These are phyloP conservation scores for Debaryomyces fabryi DNA, from an alignment of 1,139 yeast genomes.

Conservation along the genomic window DNA sequence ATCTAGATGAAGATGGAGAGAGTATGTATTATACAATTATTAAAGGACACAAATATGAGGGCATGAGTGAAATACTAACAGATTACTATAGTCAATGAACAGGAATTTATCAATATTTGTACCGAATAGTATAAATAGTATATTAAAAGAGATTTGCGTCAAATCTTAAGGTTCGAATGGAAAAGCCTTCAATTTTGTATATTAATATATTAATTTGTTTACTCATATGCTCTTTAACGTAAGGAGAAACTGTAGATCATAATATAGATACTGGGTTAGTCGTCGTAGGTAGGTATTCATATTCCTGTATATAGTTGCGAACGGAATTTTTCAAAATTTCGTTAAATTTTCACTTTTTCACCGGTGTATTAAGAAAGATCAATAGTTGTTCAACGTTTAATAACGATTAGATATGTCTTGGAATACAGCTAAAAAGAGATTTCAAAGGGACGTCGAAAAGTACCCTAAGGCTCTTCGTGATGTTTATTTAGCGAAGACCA, in stretches of 20 bases:
- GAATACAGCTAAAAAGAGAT: constrained; percentile 39
- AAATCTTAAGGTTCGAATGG: background rate
- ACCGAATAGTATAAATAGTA: constrained; percentile 49
- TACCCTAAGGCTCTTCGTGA: constrained; percentile 36
- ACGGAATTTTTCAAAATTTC: constrained; percentile 1
- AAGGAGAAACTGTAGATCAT: background rate
- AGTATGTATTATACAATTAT: constrained; percentile 40
- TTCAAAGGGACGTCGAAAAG: constrained; percentile 39
- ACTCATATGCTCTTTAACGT: background rate
- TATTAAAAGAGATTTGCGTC: background rate
- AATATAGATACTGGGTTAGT: background rate
- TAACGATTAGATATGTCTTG: constrained; percentile 35
- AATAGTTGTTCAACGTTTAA: constrained; percentile 6
- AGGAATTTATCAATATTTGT: constrained; percentile 90
- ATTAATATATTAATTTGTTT: constrained; percentile 5
- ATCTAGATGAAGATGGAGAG: constrained; percentile 94
- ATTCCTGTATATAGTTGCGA: constrained; percentile 3
- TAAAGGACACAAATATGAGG: background rate
- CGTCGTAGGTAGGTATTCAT: background rate
- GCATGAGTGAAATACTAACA: constrained; percentile 23
- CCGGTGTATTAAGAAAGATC: background rate
- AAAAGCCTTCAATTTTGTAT: background rate
- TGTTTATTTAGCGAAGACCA: constrained; percentile 26
- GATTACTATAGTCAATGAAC: constrained; percentile 62
- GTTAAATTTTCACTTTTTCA: constrained; percentile 10